A percentile compares a stretch with the other conserved stretches of the same genome.
Evolutionary conservation across 116 monocot genomes (phyloP).

Genomic region (Zostera marina): DNA sequence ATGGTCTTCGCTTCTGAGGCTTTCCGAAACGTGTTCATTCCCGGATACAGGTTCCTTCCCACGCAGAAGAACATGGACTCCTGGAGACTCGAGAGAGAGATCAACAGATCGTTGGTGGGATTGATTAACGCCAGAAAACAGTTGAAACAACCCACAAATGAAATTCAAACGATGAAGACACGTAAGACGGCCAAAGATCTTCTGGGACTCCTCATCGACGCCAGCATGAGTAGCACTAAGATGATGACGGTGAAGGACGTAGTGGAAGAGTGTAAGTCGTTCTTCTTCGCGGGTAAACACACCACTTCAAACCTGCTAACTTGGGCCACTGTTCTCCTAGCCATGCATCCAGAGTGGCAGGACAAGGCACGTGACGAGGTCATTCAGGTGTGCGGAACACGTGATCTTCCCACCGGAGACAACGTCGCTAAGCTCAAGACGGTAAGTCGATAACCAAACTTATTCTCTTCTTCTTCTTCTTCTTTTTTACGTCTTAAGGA

Average conservation of each 20-base stretch:
- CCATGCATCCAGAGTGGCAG: conserved; percentile 97
- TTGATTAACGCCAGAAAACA: conserved; percentile 36
- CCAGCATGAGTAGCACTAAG: background rate
- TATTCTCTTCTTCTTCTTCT: background rate
- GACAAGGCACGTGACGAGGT: conserved; percentile 77
- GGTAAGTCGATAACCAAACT: conserved; percentile 20
- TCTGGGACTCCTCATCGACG: conserved; percentile 70
- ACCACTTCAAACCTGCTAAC: conserved; percentile 87
- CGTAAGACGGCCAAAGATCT: conserved; percentile 35
- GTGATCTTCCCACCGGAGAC: conserved; percentile 55
- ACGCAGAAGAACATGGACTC: conserved; percentile 59
- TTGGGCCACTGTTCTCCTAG: conserved; percentile 80
- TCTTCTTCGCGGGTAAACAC: conserved; percentile 99
- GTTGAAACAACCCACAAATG: background rate
- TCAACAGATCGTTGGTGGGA: conserved; percentile 27
- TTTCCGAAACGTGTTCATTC: conserved; percentile 68
- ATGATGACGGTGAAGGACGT: conserved; percentile 45
- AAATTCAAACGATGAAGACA: background rate
- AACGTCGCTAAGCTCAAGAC: conserved; percentile 78
- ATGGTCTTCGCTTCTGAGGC: conserved; percentile 85
- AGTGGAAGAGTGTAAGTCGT: conserved; percentile 97
- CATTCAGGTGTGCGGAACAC: conserved; percentile 58
- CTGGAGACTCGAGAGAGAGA: conserved; percentile 81
- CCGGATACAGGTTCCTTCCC: conserved; percentile 80
- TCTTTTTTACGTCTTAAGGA: no score